These are phyloP conservation scores for Parachaetomium inaequale DNA, from an alignment of 495 filamentous ascomycete genomes.

Conservation along the genomic window DNA sequence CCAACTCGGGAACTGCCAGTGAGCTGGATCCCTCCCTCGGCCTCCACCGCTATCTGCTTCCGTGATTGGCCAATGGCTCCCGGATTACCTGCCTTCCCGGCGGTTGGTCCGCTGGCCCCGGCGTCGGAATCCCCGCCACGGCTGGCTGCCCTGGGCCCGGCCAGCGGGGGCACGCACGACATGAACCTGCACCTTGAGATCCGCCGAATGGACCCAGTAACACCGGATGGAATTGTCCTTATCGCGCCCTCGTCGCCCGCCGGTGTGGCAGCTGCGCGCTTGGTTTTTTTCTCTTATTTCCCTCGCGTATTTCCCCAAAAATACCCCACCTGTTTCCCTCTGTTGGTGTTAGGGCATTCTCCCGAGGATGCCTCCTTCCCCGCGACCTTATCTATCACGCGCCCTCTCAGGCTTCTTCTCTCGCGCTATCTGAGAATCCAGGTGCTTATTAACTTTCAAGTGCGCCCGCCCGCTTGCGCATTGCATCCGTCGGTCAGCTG, in stretches of 20 bases:
- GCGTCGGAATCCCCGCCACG: not conserved
- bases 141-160: not conserved
- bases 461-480: not conserved
- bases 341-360: not conserved
- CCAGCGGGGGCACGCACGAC: not conserved
- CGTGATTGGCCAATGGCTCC: slow-evolving; percentile 13
- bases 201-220: slow-evolving; percentile 9
- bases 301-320: not conserved
- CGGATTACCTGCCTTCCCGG: not conserved
- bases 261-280: not conserved
- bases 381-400: not conserved
- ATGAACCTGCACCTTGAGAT: slow-evolving; percentile 1
- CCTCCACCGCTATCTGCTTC: not conserved
- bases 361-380: not conserved
- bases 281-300: not conserved
- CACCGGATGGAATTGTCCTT: not conserved
- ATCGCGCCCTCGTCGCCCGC: not conserved
- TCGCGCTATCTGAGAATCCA: not conserved
- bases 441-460: not conserved
- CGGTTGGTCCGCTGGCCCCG: not conserved
- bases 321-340: not conserved
- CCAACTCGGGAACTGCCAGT: not conserved
- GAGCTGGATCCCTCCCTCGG: not conserved
- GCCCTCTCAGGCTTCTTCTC: not conserved
- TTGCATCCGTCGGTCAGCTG: not conserved